Percentiles rank a stretch among this genome's conserved stretches.
These are phyloP conservation scores for Saturnispora dispora DNA, from an alignment of 805 yeast species.

Conservation along the genomic window DNA sequence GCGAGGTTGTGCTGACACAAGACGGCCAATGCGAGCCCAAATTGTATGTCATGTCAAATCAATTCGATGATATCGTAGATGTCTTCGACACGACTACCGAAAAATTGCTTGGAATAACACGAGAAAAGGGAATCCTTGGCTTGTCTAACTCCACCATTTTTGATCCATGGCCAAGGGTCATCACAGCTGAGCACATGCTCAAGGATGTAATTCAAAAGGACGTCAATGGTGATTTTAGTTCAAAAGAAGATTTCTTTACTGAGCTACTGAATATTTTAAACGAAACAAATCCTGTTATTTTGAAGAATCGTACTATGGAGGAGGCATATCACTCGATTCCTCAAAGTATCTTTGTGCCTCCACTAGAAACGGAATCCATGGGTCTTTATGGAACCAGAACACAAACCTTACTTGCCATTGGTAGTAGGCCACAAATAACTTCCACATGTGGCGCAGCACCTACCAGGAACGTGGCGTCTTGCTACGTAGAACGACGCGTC, in stretches of 20 bases:
- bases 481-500: background rate
- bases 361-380: background rate
- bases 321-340: slow-evolving; percentile 2
- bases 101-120: slow-evolving; percentile 1
- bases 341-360: slow-evolving; percentile 8
- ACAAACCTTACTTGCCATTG: slow-evolving; percentile 11
- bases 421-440: background rate
- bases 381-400: slow-evolving; percentile 13
- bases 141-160: slow-evolving; percentile 59
- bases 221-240: slow-evolving; percentile 11
- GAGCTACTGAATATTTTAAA: slow-evolving; percentile 49
- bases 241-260: slow-evolving; percentile 35
- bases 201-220: slow-evolving; percentile 30
- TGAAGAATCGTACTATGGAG: background rate
- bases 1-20: slow-evolving; percentile 26
- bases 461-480: background rate
- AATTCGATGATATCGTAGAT: slow-evolving; percentile 27
- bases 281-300: slow-evolving; percentile 26
- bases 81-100: slow-evolving; percentile 12
- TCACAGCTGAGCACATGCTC: slow-evolving; percentile 53
- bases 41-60: slow-evolving; percentile 40
- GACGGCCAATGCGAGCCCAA: slow-evolving; percentile 24
- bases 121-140: slow-evolving; percentile 37
- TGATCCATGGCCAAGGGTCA: slow-evolving; percentile 71
- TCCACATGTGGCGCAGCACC: background rate